A percentile compares a stretch with the other conserved stretches of the same genome.
Conservation (phyloP, 2,329 filamentous ascomycete genomes). For the Corinectria fuckeliana region DNA sequence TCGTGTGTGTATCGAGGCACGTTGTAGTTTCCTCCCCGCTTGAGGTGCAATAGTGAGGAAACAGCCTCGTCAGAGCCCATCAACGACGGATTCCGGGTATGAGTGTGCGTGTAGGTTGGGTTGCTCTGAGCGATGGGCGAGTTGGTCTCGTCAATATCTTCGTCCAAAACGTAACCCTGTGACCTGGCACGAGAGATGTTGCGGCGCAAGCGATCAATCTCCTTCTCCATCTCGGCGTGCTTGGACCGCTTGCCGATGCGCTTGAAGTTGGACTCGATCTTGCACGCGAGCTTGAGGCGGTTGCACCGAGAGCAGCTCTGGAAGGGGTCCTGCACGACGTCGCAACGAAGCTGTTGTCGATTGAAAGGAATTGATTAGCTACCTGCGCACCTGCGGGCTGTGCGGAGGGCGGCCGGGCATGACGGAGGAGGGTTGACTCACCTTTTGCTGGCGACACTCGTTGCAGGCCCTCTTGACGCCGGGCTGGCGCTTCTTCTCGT, state of each 20-base stretch:
- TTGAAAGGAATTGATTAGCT: constrained; percentile 18
- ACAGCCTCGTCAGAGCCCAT: constrained; percentile 75
- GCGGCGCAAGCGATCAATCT: constrained; percentile 73
- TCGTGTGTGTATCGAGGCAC: constrained; percentile 65
- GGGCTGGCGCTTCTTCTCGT: constrained; percentile 69
- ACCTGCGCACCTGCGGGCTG: neutral
- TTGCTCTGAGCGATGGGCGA: constrained; percentile 62
- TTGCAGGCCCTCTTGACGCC: constrained; percentile 83
- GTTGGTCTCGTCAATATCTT: constrained; percentile 60
- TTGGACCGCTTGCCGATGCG: constrained; percentile 81
- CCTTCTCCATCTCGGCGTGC: constrained; percentile 86
- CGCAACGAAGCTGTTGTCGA: constrained; percentile 72
- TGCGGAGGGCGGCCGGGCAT: neutral
- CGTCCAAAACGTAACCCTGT: constrained; percentile 63
- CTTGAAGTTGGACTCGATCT: constrained; percentile 89
- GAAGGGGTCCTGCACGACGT: constrained; percentile 83
- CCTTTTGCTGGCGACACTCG: constrained; percentile 86
- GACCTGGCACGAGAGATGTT: constrained; percentile 65
- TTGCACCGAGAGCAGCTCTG: constrained; percentile 78
- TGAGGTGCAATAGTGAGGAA: constrained; percentile 69
- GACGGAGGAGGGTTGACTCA: constrained; percentile 51
- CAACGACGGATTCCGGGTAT: constrained; percentile 66
- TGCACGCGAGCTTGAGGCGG: constrained; percentile 81
- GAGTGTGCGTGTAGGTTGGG: constrained; percentile 64
- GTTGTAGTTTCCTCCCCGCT: constrained; percentile 68